Conservation (phyloP, 805 yeast species). For the Kluyveromyces dobzhanskii region DNA sequence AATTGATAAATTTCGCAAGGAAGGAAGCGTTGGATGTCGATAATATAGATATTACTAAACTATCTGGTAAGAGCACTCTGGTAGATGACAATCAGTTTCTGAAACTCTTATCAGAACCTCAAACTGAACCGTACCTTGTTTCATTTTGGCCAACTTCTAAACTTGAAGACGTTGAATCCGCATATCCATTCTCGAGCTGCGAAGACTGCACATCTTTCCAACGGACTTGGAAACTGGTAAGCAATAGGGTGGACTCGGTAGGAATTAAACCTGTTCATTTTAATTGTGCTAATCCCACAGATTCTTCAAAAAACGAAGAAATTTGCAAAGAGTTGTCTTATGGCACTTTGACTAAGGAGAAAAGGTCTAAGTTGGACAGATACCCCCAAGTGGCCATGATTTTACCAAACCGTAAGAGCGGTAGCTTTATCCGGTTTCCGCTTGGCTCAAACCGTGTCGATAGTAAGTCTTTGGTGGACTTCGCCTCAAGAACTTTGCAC, state of each 20-base stretch:
- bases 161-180: slow-evolving; percentile 28
- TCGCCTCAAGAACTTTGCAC: slow-evolving; percentile 40
- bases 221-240: slow-evolving; percentile 49
- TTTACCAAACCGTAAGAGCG: slow-evolving; percentile 37
- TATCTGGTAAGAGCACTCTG: slow-evolving; percentile 35
- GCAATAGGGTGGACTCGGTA: slow-evolving; percentile 36
- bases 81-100: slow-evolving; percentile 37
- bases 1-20: slow-evolving; percentile 44
- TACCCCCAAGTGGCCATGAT: slow-evolving; percentile 42
- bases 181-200: slow-evolving; percentile 34
- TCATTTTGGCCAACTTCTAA: slow-evolving; percentile 59
- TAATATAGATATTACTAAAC: slow-evolving; percentile 28
- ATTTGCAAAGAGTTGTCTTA: slow-evolving; percentile 49
- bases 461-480: slow-evolving; percentile 27
- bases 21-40: slow-evolving; percentile 43
- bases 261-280: slow-evolving; percentile 44
- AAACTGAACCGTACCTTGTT: slow-evolving; percentile 44
- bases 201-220: slow-evolving; percentile 43
- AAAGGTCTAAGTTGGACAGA: slow-evolving; percentile 11
- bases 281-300: slow-evolving; percentile 39
- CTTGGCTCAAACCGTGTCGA: slow-evolving; percentile 5
- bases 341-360: slow-evolving; percentile 20
- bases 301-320: neutral
- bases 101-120: slow-evolving; percentile 42
- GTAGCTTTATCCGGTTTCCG: slow-evolving; percentile 19